These are phyloP conservation scores for Beverwykella pulmonaria DNA, from an alignment of 495 filamentous ascomycete genomes.

Conservation along the genomic window DNA sequence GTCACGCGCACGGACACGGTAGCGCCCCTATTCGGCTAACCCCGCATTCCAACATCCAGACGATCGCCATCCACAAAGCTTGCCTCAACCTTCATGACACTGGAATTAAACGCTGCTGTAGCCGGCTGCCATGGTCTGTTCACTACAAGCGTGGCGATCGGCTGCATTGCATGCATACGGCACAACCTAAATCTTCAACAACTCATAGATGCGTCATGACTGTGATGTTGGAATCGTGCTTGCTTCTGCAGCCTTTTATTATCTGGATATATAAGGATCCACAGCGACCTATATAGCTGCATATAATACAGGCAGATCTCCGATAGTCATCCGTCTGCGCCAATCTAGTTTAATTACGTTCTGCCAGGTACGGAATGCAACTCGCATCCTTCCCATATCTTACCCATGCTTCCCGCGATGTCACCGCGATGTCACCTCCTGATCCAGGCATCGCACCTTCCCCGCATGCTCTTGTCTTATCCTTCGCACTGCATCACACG, in stretches of 20 bases:
- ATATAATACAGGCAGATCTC: background rate
- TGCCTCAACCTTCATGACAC: constrained; percentile 8
- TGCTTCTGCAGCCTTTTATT: background rate
- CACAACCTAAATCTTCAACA: no score
- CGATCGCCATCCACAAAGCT: constrained; percentile 22
- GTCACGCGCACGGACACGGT: no score
- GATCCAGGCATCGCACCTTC: constrained; percentile 11
- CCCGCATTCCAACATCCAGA: background rate
- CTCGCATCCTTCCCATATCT: background rate
- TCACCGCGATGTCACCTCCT: constrained; percentile 20
- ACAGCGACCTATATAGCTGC: background rate
- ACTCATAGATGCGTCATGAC: background rate
- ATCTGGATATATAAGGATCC: background rate
- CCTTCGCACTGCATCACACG: background rate
- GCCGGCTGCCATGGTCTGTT: background rate
- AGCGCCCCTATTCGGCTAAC: no score
- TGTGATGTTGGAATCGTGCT: background rate
- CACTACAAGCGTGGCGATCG: background rate
- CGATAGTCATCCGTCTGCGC: background rate
- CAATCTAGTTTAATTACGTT: constrained; percentile 18
- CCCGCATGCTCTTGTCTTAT: constrained; percentile 11
- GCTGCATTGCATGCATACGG: no score
- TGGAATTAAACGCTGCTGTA: no score
- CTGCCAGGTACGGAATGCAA: constrained; percentile 1
- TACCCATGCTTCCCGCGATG: constrained; percentile 12